phyloP scores from a whole-genome alignment of 2,329 filamentous ascomycete genomes.

The Reticulascus tulasneorum region DNA sequence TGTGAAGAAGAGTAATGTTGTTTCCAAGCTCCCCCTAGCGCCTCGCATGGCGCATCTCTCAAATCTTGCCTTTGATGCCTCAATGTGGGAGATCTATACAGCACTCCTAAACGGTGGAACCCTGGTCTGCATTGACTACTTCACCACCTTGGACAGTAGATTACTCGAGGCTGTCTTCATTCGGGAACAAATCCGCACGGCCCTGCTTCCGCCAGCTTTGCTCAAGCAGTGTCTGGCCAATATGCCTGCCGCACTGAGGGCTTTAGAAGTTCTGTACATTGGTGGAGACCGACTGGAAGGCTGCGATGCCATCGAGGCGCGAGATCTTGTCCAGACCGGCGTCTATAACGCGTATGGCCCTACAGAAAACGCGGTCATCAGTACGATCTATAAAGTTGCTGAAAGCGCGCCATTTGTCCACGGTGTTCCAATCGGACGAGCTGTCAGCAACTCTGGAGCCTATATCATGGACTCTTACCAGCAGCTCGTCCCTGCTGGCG shows the following conservation, averaged over 20 bases:
- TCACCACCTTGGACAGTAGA: constrained; percentile 9
- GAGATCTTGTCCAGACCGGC: not conserved
- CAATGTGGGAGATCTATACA: constrained; percentile 16
- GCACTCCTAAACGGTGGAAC: constrained; percentile 17
- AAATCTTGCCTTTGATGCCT: constrained; percentile 17
- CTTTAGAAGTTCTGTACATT: constrained; percentile 30
- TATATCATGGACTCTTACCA: constrained; percentile 19
- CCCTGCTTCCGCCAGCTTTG: constrained; percentile 18
- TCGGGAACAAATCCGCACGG: constrained; percentile 30
- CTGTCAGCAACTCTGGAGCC: constrained; percentile 17
- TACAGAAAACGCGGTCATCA: constrained; percentile 14
- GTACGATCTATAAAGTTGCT: constrained; percentile 11
- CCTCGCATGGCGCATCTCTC: constrained; percentile 3
- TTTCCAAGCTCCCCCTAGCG: not conserved
- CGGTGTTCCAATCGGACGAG: constrained; percentile 16
- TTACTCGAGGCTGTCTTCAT: constrained; percentile 14
- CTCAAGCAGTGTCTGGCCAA: constrained; percentile 19
- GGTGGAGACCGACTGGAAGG: constrained; percentile 23
- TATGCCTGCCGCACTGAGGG: constrained; percentile 24
- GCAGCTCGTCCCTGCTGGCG: constrained; percentile 19
- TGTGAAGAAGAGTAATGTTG: constrained; percentile 4
- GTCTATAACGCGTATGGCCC: constrained; percentile 16
- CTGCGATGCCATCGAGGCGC: constrained; percentile 2
- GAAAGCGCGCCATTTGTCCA: constrained; percentile 3
- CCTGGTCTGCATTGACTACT: constrained; percentile 15